These are phyloP conservation scores for Xylariaceae sp. DNA, from an alignment of 2,329 filamentous ascomycete species.

Conservation along the genomic window DNA sequence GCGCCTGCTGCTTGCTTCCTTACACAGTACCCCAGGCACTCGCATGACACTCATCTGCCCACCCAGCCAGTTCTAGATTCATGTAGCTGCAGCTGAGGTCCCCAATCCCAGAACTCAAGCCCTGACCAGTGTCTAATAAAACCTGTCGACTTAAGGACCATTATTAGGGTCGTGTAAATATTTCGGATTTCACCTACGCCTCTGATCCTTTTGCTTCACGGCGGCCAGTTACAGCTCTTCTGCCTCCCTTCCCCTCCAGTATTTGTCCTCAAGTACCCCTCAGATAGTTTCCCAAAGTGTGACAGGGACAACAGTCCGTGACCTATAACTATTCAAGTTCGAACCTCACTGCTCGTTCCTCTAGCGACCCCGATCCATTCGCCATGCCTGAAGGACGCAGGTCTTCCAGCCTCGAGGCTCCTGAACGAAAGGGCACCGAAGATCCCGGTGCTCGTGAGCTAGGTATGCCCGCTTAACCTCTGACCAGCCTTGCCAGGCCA, in stretches of 20 bases:
- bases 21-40: no score
- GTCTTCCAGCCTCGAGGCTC: slow-evolving; percentile 26
- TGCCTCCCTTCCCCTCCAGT: not conserved
- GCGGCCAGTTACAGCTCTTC: slow-evolving; percentile 3
- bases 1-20: no score
- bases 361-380: no score
- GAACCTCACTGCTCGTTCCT: no score
- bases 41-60: no score
- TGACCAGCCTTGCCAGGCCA: slow-evolving; percentile 10
- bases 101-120: slow-evolving; percentile 20
- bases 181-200: not conserved
- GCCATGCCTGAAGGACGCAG: slow-evolving; percentile 25
- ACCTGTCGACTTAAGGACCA: slow-evolving; percentile 1
- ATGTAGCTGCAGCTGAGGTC: slow-evolving; percentile 13
- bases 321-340: not conserved
- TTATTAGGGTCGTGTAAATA: not conserved
- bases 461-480: slow-evolving; percentile 35
- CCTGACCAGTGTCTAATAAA: slow-evolving; percentile 14
- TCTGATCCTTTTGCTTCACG: slow-evolving; percentile 1
- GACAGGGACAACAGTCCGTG: not conserved
- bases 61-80: no score
- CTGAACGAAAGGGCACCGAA: slow-evolving; percentile 34
- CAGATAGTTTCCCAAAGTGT: slow-evolving; percentile 3
- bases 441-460: slow-evolving; percentile 59
- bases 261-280: slow-evolving; percentile 1